Conservation (phyloP, 2,329 filamentous ascomycete species). For the Xylariomycetidae sp. region DNA sequence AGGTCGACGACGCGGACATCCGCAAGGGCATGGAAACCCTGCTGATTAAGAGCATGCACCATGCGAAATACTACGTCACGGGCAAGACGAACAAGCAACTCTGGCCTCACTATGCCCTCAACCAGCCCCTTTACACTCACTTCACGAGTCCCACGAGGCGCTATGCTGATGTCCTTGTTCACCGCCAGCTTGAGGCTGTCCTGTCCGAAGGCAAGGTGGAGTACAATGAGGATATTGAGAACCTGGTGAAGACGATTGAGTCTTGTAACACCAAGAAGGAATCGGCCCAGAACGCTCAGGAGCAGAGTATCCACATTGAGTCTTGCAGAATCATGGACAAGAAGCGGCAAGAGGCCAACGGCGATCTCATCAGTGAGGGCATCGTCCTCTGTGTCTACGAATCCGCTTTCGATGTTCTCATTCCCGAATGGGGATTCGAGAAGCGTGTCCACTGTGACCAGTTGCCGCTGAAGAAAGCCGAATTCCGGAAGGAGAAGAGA, state of each 20-base stretch:
- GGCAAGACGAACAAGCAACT: conserved; percentile 72
- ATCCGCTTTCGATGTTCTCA: conserved; percentile 95
- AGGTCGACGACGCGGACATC: conserved; percentile 79
- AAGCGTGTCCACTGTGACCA: conserved; percentile 99
- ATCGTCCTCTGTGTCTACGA: conserved; percentile 97
- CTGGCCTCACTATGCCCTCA: conserved; percentile 84
- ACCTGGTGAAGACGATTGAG: conserved; percentile 84
- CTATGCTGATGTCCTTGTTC: conserved; percentile 91
- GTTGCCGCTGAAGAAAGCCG: conserved; percentile 96
- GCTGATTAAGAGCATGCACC: conserved; percentile 89
- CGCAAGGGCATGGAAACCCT: conserved; percentile 98
- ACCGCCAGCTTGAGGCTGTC: conserved; percentile 85
- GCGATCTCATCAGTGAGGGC: conserved; percentile 89
- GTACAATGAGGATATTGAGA: conserved; percentile 84
- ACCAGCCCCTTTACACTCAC: conserved; percentile 91
- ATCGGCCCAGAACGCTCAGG: conserved; percentile 92
- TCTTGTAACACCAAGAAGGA: conserved; percentile 99
- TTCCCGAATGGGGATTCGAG: conserved; percentile 97
- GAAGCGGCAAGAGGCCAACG: conserved; percentile 76
- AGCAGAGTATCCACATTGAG: conserved; percentile 98
- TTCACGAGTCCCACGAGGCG: conserved; percentile 93
- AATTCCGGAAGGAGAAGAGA: conserved; percentile 93
- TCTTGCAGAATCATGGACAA: conserved; percentile 95
- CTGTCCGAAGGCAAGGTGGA: conserved; percentile 77
- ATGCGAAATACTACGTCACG: conserved; percentile 89